Conservation (phyloP, 495 filamentous ascomycete species). For the Aspergillus hancockii region DNA sequence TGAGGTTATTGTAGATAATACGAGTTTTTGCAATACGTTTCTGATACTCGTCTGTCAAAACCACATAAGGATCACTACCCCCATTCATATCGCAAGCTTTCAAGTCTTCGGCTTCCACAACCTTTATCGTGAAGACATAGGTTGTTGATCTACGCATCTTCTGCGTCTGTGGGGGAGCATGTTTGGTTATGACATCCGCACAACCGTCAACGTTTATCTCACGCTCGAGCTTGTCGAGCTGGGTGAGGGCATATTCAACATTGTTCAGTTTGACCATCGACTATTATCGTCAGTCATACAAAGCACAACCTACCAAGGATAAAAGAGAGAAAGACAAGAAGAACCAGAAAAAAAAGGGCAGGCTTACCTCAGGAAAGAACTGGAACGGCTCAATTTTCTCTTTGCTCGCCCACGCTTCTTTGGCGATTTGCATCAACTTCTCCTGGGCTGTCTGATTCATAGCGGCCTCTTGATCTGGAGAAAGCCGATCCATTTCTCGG, state of each 20-base stretch:
- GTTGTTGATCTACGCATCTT: constrained; percentile 66
- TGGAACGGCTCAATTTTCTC: constrained; percentile 98
- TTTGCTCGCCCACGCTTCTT: constrained; percentile 90
- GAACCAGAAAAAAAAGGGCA: not conserved
- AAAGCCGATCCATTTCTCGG: constrained; percentile 89
- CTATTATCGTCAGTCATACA: constrained; percentile 45
- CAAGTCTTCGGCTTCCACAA: constrained; percentile 97
- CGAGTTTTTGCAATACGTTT: constrained; percentile 96
- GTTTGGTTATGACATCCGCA: constrained; percentile 73
- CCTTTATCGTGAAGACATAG: constrained; percentile 98
- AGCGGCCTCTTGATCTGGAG: constrained; percentile 81
- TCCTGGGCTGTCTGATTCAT: constrained; percentile 82
- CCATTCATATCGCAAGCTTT: constrained; percentile 97
- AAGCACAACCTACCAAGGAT: not conserved
- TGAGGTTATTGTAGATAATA: constrained; percentile 87
- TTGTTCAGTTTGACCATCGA: constrained; percentile 98
- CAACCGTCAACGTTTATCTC: constrained; percentile 93
- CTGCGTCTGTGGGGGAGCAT: constrained; percentile 57
- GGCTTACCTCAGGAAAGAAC: constrained; percentile 83
- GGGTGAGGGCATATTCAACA: constrained; percentile 86
- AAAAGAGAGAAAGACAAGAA: not conserved
- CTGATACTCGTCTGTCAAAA: constrained; percentile 95
- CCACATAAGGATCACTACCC: constrained; percentile 94
- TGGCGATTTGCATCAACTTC: constrained; percentile 85
- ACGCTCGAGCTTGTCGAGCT: constrained; percentile 85